Base-by-base conservation (phyloP, 108 stramenopile genomes). In the Cyclostephanos invisitatus region DNA sequence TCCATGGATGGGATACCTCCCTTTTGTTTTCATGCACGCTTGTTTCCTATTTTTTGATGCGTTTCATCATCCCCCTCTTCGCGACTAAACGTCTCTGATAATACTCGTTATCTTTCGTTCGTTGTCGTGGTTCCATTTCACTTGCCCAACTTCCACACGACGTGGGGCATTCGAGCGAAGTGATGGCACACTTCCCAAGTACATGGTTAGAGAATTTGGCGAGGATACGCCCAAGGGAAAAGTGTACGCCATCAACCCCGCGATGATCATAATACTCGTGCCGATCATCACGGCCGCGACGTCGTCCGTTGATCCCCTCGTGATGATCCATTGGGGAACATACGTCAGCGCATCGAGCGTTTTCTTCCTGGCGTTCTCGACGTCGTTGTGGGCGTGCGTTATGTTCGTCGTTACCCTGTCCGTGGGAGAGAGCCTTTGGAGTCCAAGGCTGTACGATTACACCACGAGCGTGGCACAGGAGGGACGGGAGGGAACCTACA, bases 151-250 rank as follows among this genome's bases (percentile, higher is more conserved):
- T 2, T 32, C 32, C 32, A 32, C 32, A 32, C 32, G 32, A 32
- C 32, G 2, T 32, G 32, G n/a, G n/a, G 32, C 32, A 32, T 32
- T 32, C n/a, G 32, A 32, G 32, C 32, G 3, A 37, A 61, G 60
- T 59, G 93, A 94, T 68, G 93, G 88, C 7, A 94, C 93, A 15
- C 68, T 91, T 5, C 93, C 93, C 24, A 94, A 91, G 46, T 94
- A 91, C 62, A 86, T 94, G 85, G 58, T 92, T 8, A 74, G 93
- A 44, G 89, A 88, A 60, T 91, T 91, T 70, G 93, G 93, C 7
- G 72, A 83, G 15, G 50, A 85, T 42, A 83, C 87, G 0, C 77
- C 90, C 0, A 92, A 94, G 49, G 93, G 93, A 2, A 75, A 82
- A 7, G 87, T 94, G 3, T 94, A 91, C 61, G 64, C 84, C 28